These are phyloP conservation scores for Anthracocystis walkeri DNA, from an alignment of 1,284 basidiomycete species.

Conservation along the genomic window DNA sequence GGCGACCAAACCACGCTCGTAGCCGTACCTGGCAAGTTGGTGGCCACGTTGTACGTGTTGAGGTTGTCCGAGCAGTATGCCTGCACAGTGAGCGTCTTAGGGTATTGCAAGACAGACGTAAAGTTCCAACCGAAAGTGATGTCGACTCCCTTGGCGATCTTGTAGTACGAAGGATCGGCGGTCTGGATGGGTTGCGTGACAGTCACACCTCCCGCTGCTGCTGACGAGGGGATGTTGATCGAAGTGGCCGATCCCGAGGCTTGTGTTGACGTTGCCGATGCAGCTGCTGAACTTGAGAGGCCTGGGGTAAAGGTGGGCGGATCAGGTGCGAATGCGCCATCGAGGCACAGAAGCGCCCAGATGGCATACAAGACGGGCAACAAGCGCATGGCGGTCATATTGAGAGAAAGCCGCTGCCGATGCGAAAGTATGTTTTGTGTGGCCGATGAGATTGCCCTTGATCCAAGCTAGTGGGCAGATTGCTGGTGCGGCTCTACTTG, in stretches of 20 bases:
- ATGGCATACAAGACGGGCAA: conserved; percentile 28
- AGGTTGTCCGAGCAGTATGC: conserved; percentile 65
- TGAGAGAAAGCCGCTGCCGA: background rate
- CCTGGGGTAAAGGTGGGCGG: conserved; percentile 43
- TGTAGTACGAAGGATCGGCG: conserved; percentile 66
- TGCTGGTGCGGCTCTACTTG: background rate
- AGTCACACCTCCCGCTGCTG: conserved; percentile 64
- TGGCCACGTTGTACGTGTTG: conserved; percentile 64
- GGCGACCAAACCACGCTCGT: conserved; percentile 65
- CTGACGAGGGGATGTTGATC: conserved; percentile 53
- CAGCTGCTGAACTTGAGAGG: conserved; percentile 5
- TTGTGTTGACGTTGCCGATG: conserved; percentile 14
- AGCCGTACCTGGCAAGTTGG: conserved; percentile 59
- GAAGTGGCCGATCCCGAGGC: conserved; percentile 18
- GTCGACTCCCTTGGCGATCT: conserved; percentile 62
- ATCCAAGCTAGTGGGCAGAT: background rate
- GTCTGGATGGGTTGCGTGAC: conserved; percentile 66
- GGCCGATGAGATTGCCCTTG: too few species aligned
- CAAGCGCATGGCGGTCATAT: conserved; percentile 17
- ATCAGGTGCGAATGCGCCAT: conserved; percentile 30
- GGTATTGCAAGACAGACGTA: conserved; percentile 61
- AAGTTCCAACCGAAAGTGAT: conserved; percentile 69
- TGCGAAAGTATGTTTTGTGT: background rate
- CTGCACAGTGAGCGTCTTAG: conserved; percentile 56
- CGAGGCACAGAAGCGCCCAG: conserved; percentile 28